Conservation (phyloP, 805 yeast genomes). For the Ogataea thermomethanolica region DNA sequence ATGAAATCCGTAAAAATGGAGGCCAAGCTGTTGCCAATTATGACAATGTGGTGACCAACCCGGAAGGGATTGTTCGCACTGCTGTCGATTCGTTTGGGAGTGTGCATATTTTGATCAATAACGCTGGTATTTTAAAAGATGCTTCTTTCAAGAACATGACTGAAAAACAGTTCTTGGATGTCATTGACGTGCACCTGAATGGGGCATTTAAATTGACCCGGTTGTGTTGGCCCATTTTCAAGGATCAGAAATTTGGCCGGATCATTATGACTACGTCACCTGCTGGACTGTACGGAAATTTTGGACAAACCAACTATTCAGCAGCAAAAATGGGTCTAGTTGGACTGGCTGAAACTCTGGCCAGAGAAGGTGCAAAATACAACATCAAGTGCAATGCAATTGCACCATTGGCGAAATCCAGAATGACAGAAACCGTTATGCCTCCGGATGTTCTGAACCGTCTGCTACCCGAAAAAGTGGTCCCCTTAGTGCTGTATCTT, state of each 20-base stretch:
- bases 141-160: conserved; percentile 82
- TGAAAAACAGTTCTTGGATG: conserved; percentile 72
- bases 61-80: conserved; percentile 78
- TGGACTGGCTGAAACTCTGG: conserved; percentile 90
- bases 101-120: conserved; percentile 84
- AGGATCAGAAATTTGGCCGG: conserved; percentile 82
- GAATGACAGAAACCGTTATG: conserved; percentile 90
- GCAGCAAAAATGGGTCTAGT: conserved; percentile 89
- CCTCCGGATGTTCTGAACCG: conserved; percentile 82
- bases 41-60: conserved; percentile 80
- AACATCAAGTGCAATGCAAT: conserved; percentile 82
- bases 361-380: conserved; percentile 86
- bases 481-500: conserved; percentile 84
- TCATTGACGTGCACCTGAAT: conserved; percentile 81
- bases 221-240: conserved; percentile 91
- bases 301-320: conserved; percentile 94
- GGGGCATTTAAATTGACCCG: conserved; percentile 83
- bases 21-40: conserved; percentile 92
- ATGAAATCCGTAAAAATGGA: conserved; percentile 71
- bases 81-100: conserved; percentile 86
- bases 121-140: conserved; percentile 94
- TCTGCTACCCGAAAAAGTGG: conserved; percentile 81
- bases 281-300: conserved; percentile 94
- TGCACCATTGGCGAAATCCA: conserved; percentile 92
- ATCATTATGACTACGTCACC: conserved; percentile 94